Evolutionary conservation across 345 rosid species (phyloP).

Genomic region (Psidium guajava): DNA sequence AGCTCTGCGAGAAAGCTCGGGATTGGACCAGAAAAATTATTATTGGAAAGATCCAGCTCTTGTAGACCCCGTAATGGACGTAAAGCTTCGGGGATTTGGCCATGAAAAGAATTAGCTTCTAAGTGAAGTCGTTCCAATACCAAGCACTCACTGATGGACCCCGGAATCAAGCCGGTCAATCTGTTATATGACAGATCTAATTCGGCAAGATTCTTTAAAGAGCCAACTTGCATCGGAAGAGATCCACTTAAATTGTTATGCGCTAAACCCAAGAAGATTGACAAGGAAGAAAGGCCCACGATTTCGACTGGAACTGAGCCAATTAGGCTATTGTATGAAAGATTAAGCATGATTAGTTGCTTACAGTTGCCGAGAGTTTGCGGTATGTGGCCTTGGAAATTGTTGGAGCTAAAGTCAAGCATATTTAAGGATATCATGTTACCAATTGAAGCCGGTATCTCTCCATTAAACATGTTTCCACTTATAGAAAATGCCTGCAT

Average conservation of each 20-base stretch:
- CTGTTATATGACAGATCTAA: neutral
- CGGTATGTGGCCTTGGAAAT: too few relatives aligned
- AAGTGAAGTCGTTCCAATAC: neutral
- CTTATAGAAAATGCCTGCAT: fast-evolving
- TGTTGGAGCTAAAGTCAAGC: too few relatives aligned
- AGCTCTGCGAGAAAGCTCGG: neutral
- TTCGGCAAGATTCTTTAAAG: neutral
- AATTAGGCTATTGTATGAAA: too few relatives aligned
- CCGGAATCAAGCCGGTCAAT: neutral
- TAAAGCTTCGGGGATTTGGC: neutral
- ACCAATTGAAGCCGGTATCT: too few relatives aligned
- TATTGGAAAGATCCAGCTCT: neutral
- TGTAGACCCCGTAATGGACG: neutral
- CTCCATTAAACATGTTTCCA: too few relatives aligned
- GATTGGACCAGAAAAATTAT: neutral
- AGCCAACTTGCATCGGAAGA: neutral
- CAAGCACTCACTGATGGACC: neutral
- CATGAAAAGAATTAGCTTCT: neutral
- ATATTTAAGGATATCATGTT: too few relatives aligned
- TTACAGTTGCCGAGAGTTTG: too few relatives aligned
- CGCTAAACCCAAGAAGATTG: too few relatives aligned
- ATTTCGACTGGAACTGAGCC: too few relatives aligned
- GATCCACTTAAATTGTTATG: neutral
- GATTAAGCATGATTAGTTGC: too few relatives aligned
- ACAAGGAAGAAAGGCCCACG: too few relatives aligned